A percentile compares a stretch with the other conserved stretches of the same genome.
Evolutionary conservation across 495 filamentous ascomycete genomes (phyloP).

Genomic region (Penicillium malachiteum): DNA sequence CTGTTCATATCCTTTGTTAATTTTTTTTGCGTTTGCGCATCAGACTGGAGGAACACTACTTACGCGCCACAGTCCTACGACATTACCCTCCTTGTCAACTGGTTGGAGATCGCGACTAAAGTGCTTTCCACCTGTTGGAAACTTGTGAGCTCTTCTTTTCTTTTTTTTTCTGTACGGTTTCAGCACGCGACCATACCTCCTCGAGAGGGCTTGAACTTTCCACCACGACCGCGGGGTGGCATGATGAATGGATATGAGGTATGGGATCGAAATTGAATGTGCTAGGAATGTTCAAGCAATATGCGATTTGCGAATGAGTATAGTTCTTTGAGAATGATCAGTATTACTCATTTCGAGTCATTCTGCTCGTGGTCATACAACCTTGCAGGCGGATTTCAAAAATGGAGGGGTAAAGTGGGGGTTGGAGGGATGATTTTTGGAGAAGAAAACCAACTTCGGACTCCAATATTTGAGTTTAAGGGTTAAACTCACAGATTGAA

Average conservation of each 20-base stretch:
- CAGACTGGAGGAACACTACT: constrained; percentile 17
- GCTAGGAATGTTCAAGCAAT: too few relatives aligned
- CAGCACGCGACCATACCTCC: constrained; percentile 63
- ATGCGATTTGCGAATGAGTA: too few relatives aligned
- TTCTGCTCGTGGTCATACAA: neutral
- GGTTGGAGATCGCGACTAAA: constrained; percentile 88
- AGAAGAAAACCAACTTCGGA: neutral
- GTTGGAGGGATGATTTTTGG: neutral
- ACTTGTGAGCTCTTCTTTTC: neutral
- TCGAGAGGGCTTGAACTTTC: constrained; percentile 92
- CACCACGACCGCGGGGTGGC: constrained; percentile 67
- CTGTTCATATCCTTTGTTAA: constrained; percentile 23
- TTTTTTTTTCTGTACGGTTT: neutral
- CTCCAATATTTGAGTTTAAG: neutral
- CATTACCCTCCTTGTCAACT: constrained; percentile 79
- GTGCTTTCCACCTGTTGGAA: constrained; percentile 77
- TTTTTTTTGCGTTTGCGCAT: neutral
- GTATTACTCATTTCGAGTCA: neutral
- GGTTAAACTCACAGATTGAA: too few relatives aligned
- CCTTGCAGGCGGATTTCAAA: neutral
- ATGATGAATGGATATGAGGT: constrained; percentile 18
- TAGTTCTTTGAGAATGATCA: neutral
- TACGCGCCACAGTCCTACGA: constrained; percentile 74
- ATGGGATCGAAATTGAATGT: neutral
- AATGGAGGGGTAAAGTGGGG: constrained; percentile 1